phyloP scores from a whole-genome alignment of 2,329 filamentous ascomycete species.

The Aphanoascus verrucosus region DNA sequence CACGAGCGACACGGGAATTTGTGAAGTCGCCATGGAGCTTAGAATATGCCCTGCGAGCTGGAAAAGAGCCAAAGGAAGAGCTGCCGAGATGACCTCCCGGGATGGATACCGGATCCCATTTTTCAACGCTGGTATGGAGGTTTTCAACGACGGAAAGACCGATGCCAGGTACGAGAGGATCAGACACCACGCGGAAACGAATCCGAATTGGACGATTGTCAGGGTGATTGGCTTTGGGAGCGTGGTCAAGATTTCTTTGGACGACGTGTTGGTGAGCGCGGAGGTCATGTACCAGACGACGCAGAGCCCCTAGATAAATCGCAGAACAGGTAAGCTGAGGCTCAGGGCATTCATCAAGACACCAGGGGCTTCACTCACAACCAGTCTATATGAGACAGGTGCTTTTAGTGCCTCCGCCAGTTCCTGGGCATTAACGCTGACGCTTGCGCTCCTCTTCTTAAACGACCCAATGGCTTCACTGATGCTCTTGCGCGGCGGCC shows the following conservation, averaged over 20 bases:
- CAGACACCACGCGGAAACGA: constrained; percentile 81
- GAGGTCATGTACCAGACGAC: constrained; percentile 91
- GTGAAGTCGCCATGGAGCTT: constrained; percentile 84
- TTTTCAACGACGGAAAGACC: constrained; percentile 59
- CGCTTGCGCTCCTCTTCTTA: constrained; percentile 66
- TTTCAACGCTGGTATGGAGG: constrained; percentile 64
- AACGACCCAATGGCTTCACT: constrained; percentile 80
- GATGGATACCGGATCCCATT: constrained; percentile 74
- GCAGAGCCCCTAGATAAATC: constrained; percentile 58
- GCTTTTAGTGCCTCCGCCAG: constrained; percentile 83
- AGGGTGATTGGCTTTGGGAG: constrained; percentile 85
- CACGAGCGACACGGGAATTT: constrained; percentile 91
- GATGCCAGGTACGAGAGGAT: constrained; percentile 65
- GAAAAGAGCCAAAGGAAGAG: constrained; percentile 83
- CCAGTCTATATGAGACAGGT: constrained; percentile 74
- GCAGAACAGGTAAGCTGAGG: neutral
- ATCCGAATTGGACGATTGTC: constrained; percentile 84
- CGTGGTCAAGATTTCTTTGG: constrained; percentile 88
- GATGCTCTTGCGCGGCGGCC: constrained; percentile 74
- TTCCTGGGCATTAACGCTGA: constrained; percentile 87
- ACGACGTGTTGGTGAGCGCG: constrained; percentile 92
- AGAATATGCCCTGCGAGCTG: constrained; percentile 89
- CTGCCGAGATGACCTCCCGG: constrained; percentile 70
- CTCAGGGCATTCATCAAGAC: neutral
- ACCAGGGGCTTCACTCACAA: constrained; percentile 44